Evolutionary conservation across 2,329 filamentous ascomycete species (phyloP).

Genomic region (Fusarium tanahbumbuense): DNA sequence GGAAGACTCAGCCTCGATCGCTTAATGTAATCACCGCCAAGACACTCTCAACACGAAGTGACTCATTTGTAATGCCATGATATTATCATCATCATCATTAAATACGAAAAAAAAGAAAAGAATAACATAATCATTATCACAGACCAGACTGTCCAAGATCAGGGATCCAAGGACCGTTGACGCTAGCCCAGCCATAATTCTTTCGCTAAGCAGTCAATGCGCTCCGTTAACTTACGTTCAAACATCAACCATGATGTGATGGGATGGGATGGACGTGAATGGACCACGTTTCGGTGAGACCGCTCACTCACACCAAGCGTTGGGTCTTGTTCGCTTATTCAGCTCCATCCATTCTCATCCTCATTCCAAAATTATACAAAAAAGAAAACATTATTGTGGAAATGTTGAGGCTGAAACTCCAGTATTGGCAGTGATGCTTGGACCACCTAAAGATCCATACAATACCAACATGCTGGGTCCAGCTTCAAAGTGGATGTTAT

Average conservation of each 20-base stretch:
- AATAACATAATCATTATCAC: neutral
- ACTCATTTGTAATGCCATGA: constrained; percentile 29
- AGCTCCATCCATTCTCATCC: neutral
- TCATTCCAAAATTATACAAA: neutral
- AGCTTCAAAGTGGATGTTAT: constrained; percentile 15
- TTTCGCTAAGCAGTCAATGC: constrained; percentile 12
- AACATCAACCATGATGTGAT: constrained; percentile 14
- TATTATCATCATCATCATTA: constrained; percentile 21
- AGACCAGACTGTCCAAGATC: neutral
- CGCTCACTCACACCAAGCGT: neutral
- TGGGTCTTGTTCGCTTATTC: neutral
- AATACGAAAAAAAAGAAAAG: neutral
- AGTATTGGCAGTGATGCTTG: constrained; percentile 1
- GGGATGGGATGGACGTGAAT: constrained; percentile 2
- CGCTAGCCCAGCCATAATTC: constrained; percentile 5
- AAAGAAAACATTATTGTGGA: neutral
- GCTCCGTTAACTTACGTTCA: neutral
- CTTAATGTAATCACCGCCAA: constrained; percentile 19
- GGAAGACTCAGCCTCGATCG: constrained; percentile 29
- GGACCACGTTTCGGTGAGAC: constrained; percentile 25
- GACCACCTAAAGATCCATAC: constrained; percentile 1
- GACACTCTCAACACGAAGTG: constrained; percentile 18
- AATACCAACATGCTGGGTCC: neutral
- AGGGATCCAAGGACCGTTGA: constrained; percentile 30
- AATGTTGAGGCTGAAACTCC: constrained; percentile 31